Conservation (phyloP, 2,329 filamentous ascomycete species). For the Botrytis fragariae region DNA sequence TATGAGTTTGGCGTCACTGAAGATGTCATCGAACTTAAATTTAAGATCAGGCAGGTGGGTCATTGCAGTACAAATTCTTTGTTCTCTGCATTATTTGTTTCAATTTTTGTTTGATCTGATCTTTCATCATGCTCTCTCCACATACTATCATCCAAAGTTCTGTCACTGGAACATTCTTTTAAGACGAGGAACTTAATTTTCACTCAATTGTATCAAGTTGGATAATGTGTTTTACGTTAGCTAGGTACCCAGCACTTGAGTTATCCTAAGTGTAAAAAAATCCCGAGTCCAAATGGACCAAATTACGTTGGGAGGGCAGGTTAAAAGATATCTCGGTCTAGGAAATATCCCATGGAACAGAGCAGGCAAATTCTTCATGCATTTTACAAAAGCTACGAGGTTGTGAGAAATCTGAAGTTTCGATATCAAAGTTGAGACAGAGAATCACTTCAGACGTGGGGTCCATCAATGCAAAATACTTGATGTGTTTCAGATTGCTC, state of each 20-base stretch:
- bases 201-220: neutral
- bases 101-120: neutral
- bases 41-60: neutral
- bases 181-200: neutral
- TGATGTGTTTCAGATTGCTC: neutral
- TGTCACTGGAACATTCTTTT: neutral
- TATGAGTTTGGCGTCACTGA: neutral
- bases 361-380: neutral
- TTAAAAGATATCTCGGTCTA: neutral
- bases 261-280: neutral
- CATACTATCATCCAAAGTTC: neutral
- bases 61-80: neutral
- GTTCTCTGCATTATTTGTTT: neutral
- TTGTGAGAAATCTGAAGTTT: neutral
- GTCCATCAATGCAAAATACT: neutral
- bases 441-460: neutral
- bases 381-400: neutral
- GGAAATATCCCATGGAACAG: neutral
- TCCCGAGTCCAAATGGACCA: neutral
- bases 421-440: neutral
- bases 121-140: neutral
- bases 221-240: neutral
- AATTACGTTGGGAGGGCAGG: neutral
- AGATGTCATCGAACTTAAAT: neutral
- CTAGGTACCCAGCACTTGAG: neutral